Conservation (phyloP, 768 basidiomycete genomes). For the Termitomyces sp. region DNA sequence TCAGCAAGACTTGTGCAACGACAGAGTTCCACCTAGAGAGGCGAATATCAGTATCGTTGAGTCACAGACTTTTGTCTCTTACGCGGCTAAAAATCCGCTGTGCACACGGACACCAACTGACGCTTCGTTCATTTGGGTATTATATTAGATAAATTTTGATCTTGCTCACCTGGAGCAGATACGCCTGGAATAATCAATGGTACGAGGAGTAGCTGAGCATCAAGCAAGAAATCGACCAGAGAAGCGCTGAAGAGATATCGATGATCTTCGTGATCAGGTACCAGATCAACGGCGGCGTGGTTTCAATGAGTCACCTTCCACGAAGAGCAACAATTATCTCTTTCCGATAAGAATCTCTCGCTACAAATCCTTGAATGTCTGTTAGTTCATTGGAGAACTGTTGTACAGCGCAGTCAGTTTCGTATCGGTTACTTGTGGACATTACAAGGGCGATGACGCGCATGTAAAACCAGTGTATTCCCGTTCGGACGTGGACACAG, state of each 20-base stretch:
- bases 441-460: constrained; percentile 5
- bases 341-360: constrained; percentile 38
- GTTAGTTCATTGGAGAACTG: constrained; percentile 40
- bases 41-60: neutral
- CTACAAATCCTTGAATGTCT: constrained; percentile 48
- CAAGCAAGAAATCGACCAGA: constrained; percentile 37
- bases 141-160: neutral
- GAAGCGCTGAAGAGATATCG: constrained; percentile 38
- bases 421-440: neutral
- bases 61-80: constrained; percentile 11
- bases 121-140: neutral
- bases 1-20: neutral
- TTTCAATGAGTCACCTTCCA: constrained; percentile 36
- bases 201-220: constrained; percentile 36
- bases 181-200: constrained; percentile 44
- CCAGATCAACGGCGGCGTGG: neutral
- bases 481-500: constrained; percentile 50
- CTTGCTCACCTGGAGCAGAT: constrained; percentile 31
- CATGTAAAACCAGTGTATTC: constrained; percentile 35
- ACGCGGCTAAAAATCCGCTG: constrained; percentile 48
- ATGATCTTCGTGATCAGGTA: neutral
- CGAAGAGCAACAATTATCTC: constrained; percentile 48
- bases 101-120: constrained; percentile 41
- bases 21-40: constrained; percentile 45
- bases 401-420: neutral